Base-by-base conservation (phyloP, 345 rosid species). In the Pistacia vera region DNA sequence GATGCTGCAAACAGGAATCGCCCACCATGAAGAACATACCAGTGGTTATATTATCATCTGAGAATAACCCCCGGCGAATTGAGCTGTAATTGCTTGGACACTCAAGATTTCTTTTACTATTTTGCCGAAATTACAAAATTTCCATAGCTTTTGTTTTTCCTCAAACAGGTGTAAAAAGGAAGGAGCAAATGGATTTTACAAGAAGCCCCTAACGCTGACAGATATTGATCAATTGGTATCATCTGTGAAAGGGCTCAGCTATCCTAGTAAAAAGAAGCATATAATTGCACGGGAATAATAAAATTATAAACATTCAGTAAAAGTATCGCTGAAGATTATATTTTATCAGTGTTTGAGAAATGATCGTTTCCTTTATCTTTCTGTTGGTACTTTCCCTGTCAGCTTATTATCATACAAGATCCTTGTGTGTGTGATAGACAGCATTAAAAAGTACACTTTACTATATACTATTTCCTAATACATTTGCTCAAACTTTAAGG, bases 1-100 rank as follows among this genome's bases (percentile, higher is more conserved):
- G 33, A 30, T 30, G 33, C 33, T 18, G 36, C 11, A 8, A 18
- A 36, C 58, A 84, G 87, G 84, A 77, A 78, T 86, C 86, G 6
- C 75, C 78, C 1, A 71, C 62, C 46, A 73, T 66, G 71, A 77
- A 70, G 33, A 79, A 81, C 22, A 63, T 79, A 8, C 78, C 86
- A 4, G 78, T 84, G 17, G 81, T 82, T 41, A 61, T 82, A 67
- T 62, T 77, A 80, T 84, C 86, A 12, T 82, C 86, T 1, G 87
- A 82, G 68, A 76, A 76, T 35, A 56, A 70, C 64, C 77, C 82
- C 17, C 48, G 71, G 8, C 66, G 74, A 30, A 79, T 80, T 3
- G 65, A 84, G 62, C 62, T 75, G 81, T 80, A 46, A 69, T 72
- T 57, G 66, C 33, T 65, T 65, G 16, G 10, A 51, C 12, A 41